Evolutionary conservation across 139 green algal species (phyloP), one percentile per base, ranked within the genome.

Genomic region (Asterochloris sp.): DNA sequence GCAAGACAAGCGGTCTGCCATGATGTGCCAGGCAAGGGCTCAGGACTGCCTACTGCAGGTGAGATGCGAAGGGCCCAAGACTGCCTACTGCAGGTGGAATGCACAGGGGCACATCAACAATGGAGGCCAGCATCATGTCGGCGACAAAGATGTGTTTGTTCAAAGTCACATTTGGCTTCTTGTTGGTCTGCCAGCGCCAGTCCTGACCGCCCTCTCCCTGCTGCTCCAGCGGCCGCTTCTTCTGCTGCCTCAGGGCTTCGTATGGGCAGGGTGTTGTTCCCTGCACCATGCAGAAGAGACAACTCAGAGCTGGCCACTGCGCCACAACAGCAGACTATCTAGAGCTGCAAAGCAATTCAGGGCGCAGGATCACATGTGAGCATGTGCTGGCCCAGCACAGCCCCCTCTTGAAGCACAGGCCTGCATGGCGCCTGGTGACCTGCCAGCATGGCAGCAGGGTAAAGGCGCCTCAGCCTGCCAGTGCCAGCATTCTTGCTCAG

Each of bases 131-230:
- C 38, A 54, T 6, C 38, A 54, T 54, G 38, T 54, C 38, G 38
- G 38, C 38, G 38, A 54, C 38, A 6, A 2, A 54, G 38, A 6
- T 82, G 27, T 38, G 76, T 17, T 10, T 1, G 26, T 63, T 9
- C 69, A 69, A 47, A 75, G 1, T 27, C 38, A 54, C 27, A 61
- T 89, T 83, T 15, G 81, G 78, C 69, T 76, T 76, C 74, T 91
- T 93, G 69, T 73, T 79, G 47, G 88, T 29, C 78, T 93, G 87
- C 89, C 90, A 94, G 47, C 91, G 80, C 88, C 88, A 94, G 76
- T 82, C 64, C 81, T 89, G 85, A 68, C 38, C 19, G 14, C 29
- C 73, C 19, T 28, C 64, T 47, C n/a, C n/a, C 24, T 63, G 73
- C 11, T 60, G 54, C 29, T 23, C 26, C 69, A 28, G 62, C 10